Evolutionary conservation across 139 green algal genomes (phyloP).

Genomic region (Picochlorum sp.): DNA sequence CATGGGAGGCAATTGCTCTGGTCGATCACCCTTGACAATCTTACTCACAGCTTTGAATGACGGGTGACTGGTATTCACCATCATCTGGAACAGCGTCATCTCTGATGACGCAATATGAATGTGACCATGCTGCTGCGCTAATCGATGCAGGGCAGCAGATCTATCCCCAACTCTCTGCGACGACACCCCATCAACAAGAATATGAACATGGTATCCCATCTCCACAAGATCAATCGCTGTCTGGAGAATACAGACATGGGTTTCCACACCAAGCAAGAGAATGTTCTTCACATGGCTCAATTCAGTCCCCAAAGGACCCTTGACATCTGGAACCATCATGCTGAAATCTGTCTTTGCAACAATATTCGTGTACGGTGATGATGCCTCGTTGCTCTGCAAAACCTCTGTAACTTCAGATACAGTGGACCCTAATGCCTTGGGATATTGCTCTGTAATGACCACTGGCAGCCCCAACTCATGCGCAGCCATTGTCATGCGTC

Average conservation of each 20-base stretch:
- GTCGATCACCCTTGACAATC: constrained; percentile 49
- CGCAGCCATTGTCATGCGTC: constrained; percentile 46
- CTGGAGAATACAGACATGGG: constrained; percentile 88
- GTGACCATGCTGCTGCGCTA: constrained; percentile 8
- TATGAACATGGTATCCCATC: constrained; percentile 64
- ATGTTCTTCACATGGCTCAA: constrained; percentile 39
- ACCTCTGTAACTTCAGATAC: constrained; percentile 49
- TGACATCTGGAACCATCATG: constrained; percentile 38
- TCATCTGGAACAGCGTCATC: constrained; percentile 67
- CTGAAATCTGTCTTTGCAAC: constrained; percentile 39
- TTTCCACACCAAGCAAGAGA: constrained; percentile 76
- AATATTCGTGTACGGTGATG: constrained; percentile 4
- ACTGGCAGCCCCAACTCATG: constrained; percentile 55
- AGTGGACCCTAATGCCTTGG: constrained; percentile 68
- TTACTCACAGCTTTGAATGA: constrained; percentile 61
- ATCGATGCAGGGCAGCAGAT: constrained; percentile 46
- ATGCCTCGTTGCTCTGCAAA: constrained; percentile 22
- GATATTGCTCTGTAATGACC: constrained; percentile 80
- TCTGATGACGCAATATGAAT: constrained; percentile 4
- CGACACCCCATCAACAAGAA: constrained; percentile 74
- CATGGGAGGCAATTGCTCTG: constrained; percentile 21
- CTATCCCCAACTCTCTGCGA: constrained; percentile 53
- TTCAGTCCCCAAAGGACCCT: constrained; percentile 14
- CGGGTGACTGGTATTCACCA: constrained; percentile 48
- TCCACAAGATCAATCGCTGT: constrained; percentile 61